A percentile compares a stretch with the other conserved stretches of the same genome.
Evolutionary conservation across 768 basidiomycete genomes (phyloP).

Genomic region (Kwoniella pini): DNA sequence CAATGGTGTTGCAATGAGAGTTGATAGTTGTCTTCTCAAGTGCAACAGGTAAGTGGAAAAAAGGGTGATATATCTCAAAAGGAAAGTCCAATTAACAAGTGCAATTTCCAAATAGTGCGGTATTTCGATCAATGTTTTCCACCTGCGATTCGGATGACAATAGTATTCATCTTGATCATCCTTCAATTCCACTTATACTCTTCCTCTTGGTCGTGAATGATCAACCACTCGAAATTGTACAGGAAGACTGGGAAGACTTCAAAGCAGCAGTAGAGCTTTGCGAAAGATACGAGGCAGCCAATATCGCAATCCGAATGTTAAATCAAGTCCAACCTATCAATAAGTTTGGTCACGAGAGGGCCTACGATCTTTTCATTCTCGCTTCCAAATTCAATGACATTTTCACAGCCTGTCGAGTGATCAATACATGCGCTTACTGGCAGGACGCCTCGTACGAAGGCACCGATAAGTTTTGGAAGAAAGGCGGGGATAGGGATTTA

Average conservation of each 20-base stretch:
- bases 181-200: neutral
- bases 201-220: neutral
- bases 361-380: slow-evolving; percentile 1
- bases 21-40: neutral
- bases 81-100: too few relatives aligned
- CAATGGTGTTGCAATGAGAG: neutral
- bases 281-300: neutral
- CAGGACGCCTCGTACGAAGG: neutral
- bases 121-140: neutral
- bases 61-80: neutral
- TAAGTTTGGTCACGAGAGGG: neutral
- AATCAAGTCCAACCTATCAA: neutral
- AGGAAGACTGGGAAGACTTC: neutral
- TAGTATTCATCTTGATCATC: neutral
- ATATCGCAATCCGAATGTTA: neutral
- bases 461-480: neutral
- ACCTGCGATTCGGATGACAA: neutral
- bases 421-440: neutral
- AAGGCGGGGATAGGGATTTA: neutral
- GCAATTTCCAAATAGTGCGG: neutral
- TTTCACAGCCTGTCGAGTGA: slow-evolving; percentile 6
- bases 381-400: slow-evolving; percentile 5
- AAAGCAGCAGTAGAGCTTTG: neutral
- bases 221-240: neutral
- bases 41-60: neutral